Percentiles rank a stretch among this genome's conserved stretches.
These are phyloP conservation scores for Asparagopsis taxiformis DNA, from an alignment of 31 red algal species.

Conservation along the genomic window DNA sequence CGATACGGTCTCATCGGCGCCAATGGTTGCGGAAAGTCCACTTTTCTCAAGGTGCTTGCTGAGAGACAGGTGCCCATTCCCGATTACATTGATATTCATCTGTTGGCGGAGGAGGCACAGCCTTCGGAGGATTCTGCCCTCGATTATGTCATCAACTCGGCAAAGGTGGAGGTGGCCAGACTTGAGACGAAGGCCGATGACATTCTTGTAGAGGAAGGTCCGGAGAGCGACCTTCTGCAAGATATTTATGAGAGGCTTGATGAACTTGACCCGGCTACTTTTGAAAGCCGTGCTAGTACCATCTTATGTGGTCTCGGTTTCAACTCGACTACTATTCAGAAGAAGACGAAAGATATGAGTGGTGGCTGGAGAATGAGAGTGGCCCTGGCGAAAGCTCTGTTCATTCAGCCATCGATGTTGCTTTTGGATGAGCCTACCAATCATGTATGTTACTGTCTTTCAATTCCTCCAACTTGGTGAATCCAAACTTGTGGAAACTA, in stretches of 20 bases:
- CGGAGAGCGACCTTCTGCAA: conserved; percentile 59
- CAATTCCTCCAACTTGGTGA: neutral
- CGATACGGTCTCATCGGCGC: conserved; percentile 88
- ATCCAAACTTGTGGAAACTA: neutral
- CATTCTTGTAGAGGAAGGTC: conserved; percentile 54
- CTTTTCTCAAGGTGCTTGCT: conserved; percentile 80
- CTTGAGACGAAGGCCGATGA: conserved; percentile 67
- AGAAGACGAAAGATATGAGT: conserved; percentile 83
- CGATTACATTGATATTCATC: conserved; percentile 84
- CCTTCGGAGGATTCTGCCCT: conserved; percentile 76
- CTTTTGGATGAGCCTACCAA: conserved; percentile 98
- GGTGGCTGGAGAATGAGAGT: conserved; percentile 99
- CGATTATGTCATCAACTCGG: conserved; percentile 85
- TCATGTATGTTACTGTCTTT: conserved; percentile 46
- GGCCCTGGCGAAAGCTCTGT: conserved; percentile 92
- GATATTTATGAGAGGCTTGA: conserved; percentile 89
- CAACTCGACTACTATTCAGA: conserved; percentile 52
- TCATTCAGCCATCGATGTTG: conserved; percentile 90
- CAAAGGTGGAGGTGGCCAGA: conserved; percentile 65
- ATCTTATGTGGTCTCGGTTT: conserved; percentile 92
- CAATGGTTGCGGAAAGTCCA: conserved; percentile 93
- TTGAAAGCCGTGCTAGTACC: conserved; percentile 89
- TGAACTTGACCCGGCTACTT: conserved; percentile 71
- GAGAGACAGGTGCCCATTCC: conserved; percentile 88
- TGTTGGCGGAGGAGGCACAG: conserved; percentile 80